Evolutionary conservation across 2,329 filamentous ascomycete species (phyloP).

Genomic region (Neofusicoccum kwambonambiense): DNA sequence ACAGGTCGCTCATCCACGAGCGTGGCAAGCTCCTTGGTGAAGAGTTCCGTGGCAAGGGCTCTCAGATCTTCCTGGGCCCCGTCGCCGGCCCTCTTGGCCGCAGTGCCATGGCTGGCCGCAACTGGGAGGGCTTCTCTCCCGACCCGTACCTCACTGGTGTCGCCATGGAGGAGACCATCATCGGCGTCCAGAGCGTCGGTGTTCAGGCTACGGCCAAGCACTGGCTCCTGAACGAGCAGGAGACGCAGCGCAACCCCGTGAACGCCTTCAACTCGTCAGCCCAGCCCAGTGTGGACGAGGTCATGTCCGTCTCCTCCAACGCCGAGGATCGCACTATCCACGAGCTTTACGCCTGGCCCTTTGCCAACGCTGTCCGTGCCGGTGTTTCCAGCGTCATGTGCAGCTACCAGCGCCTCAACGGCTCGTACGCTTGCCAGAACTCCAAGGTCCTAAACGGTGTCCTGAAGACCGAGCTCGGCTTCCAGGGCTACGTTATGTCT

Average conservation of each 20-base stretch:
- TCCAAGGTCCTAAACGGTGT: slow-evolving; percentile 46
- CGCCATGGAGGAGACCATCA: slow-evolving; percentile 44
- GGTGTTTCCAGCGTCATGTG: slow-evolving; percentile 58
- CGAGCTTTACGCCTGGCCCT: slow-evolving; percentile 77
- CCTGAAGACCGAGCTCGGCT: slow-evolving; percentile 49
- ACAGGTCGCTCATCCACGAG: slow-evolving; percentile 34
- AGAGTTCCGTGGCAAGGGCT: slow-evolving; percentile 35
- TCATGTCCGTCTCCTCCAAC: slow-evolving; percentile 50
- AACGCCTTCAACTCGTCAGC: slow-evolving; percentile 49
- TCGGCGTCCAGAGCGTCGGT: slow-evolving; percentile 45
- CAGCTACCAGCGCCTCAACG: slow-evolving; percentile 38
- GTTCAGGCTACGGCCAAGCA: slow-evolving; percentile 46
- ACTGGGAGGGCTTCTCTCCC: slow-evolving; percentile 51
- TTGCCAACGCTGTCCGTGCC: slow-evolving; percentile 68
- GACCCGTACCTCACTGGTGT: slow-evolving; percentile 51
- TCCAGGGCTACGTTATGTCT: slow-evolving; percentile 29
- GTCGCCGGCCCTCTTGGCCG: slow-evolving; percentile 46
- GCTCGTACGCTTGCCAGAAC: slow-evolving; percentile 47
- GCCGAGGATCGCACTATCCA: slow-evolving; percentile 73
- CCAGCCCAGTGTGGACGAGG: slow-evolving; percentile 29
- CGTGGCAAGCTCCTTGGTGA: slow-evolving; percentile 34
- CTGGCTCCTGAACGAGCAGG: slow-evolving; percentile 67
- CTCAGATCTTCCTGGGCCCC: slow-evolving; percentile 44
- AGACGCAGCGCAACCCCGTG: slow-evolving; percentile 52
- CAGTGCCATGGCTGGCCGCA: slow-evolving; percentile 44